These are phyloP conservation scores for Dissoconium aciculare DNA, from an alignment of 2,329 filamentous ascomycete species.

Conservation along the genomic window DNA sequence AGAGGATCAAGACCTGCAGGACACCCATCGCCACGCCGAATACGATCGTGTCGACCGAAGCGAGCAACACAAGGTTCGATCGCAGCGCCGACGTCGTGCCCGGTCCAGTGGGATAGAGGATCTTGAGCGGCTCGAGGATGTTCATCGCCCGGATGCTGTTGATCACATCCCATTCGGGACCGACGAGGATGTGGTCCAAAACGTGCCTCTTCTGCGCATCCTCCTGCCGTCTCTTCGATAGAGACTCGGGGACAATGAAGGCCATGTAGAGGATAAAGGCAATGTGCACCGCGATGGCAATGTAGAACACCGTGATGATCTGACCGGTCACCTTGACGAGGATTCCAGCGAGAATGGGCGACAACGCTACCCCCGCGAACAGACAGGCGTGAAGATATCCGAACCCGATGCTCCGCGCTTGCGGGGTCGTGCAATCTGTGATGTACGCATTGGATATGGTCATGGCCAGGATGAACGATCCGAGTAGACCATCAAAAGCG, in stretches of 20 bases:
- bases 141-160: constrained; percentile 39
- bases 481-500: constrained; percentile 66
- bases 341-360: constrained; percentile 67
- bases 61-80: constrained; percentile 68
- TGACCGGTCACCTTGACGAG: constrained; percentile 62
- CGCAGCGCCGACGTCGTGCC: constrained; percentile 48
- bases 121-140: constrained; percentile 59
- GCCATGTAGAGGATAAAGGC: constrained; percentile 59
- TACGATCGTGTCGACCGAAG: constrained; percentile 65
- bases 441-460: constrained; percentile 73
- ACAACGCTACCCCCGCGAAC: constrained; percentile 76
- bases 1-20: constrained; percentile 69
- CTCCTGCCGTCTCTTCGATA: constrained; percentile 57
- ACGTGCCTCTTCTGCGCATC: constrained; percentile 45
- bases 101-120: constrained; percentile 58
- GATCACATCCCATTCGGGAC: constrained; percentile 29
- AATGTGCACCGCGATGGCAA: constrained; percentile 56
- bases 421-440: constrained; percentile 72
- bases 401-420: constrained; percentile 66
- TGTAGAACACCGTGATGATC: constrained; percentile 71
- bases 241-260: constrained; percentile 67
- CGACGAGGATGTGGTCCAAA: constrained; percentile 14
- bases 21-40: constrained; percentile 71
- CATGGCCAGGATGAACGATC: constrained; percentile 76
- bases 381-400: constrained; percentile 82